A percentile compares a stretch with the other conserved stretches of the same genome.
phyloP scores from a whole-genome alignment of 129 eudicot genomes.

The Flaveria robusta region DNA sequence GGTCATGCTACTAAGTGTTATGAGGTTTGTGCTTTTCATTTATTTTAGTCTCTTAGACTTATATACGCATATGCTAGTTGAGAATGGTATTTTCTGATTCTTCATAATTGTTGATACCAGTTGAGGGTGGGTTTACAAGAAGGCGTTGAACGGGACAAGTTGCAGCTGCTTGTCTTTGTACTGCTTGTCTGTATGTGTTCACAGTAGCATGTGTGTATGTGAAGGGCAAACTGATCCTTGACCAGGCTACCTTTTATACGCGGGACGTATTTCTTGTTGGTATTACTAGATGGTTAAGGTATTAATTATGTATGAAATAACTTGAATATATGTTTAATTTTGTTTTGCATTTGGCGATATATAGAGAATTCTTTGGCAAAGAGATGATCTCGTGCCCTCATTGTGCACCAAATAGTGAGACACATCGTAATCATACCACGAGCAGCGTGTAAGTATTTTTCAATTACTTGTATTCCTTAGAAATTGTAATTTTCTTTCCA shows the following conservation, averaged over 20 bases:
- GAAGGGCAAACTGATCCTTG: not conserved
- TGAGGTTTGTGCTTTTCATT: conserved; percentile 26
- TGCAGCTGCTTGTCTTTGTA: conserved; percentile 74
- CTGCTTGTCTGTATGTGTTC: conserved; percentile 62
- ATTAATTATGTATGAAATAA: too few relatives aligned
- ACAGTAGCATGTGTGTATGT: not conserved
- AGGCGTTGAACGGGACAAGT: conserved; percentile 53
- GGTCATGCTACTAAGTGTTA: conserved; percentile 34
- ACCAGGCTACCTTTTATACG: not conserved
- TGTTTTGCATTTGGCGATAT: too few relatives aligned
- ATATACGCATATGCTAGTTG: not conserved
- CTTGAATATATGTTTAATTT: too few relatives aligned
- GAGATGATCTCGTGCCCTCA: too few relatives aligned
- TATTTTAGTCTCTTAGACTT: too few relatives aligned
- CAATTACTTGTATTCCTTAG: too few relatives aligned
- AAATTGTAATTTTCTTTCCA: too few relatives aligned
- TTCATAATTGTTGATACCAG: conserved; percentile 47
- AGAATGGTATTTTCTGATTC: not conserved
- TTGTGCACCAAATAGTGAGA: too few relatives aligned
- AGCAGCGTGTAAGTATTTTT: too few relatives aligned
- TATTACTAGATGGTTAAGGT: not conserved
- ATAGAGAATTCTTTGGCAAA: too few relatives aligned
- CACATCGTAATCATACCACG: too few relatives aligned
- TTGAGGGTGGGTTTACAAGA: conserved; percentile 53
- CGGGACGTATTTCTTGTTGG: not conserved